Conservation (phyloP, 129 eudicot genomes). For the Helichrysum umbraculigerum region DNA sequence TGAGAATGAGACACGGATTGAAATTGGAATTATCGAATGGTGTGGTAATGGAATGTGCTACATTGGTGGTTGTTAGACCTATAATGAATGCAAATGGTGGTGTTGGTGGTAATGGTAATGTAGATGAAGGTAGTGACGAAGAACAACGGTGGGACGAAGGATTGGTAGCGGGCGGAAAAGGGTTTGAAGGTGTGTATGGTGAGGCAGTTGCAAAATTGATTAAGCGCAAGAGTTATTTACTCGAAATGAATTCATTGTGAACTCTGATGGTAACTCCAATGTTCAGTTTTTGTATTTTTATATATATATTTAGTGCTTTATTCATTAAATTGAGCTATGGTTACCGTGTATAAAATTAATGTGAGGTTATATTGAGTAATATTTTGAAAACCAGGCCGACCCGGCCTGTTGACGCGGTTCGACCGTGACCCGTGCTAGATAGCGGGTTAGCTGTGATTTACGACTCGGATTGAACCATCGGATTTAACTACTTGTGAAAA, state of each 20-base stretch:
- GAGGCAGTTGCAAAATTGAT: slow-evolving; percentile 59
- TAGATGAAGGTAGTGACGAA: slow-evolving; percentile 26
- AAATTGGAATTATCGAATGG: slow-evolving; percentile 50
- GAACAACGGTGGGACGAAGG: slow-evolving; percentile 44
- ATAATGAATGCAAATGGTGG: slow-evolving; percentile 2
- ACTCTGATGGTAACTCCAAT: neutral
- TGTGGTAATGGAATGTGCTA: slow-evolving; percentile 55
- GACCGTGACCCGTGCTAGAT: no score
- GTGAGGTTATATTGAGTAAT: no score
- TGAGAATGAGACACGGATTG: slow-evolving; percentile 64
- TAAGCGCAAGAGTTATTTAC: slow-evolving; percentile 51
- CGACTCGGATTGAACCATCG: no score
- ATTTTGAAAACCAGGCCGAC: no score
- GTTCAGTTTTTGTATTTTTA: slow-evolving; percentile 13
- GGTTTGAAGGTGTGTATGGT: slow-evolving; percentile 51
- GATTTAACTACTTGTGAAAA: no score
- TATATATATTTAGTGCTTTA: no score
- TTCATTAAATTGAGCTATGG: no score
- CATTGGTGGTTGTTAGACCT: slow-evolving; percentile 60
- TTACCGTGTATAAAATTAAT: no score
- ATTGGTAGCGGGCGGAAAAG: slow-evolving; percentile 32
- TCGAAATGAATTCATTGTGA: slow-evolving; percentile 63
- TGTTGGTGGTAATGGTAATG: slow-evolving; percentile 9
- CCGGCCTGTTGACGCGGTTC: no score
- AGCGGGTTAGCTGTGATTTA: no score